A percentile compares a stretch with the other conserved stretches of the same genome.
These are phyloP conservation scores for Conticribra weissflogii DNA, from an alignment of 108 stramenopile species.

Conservation along the genomic window DNA sequence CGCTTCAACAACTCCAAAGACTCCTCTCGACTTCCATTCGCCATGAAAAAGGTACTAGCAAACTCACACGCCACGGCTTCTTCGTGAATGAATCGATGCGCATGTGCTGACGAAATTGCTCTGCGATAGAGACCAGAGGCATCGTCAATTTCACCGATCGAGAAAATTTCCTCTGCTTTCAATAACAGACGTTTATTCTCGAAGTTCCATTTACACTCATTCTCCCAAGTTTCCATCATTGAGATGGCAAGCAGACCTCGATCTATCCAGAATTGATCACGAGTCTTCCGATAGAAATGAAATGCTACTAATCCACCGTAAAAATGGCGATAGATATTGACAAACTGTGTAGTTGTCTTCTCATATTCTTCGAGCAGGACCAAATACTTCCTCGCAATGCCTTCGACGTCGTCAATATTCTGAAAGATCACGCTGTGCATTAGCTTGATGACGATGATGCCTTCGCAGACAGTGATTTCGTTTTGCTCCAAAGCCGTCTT, in stretches of 20 bases:
- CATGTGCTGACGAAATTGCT: too few relatives aligned
- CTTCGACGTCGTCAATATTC: background rate
- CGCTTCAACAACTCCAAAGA: too few relatives aligned
- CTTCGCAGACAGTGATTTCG: slow-evolving; percentile 4
- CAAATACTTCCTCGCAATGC: background rate
- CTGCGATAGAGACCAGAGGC: too few relatives aligned
- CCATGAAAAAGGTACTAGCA: too few relatives aligned
- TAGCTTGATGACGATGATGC: slow-evolving; percentile 3
- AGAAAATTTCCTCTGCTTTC: slow-evolving; percentile 11
- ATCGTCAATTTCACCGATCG: slow-evolving; percentile 10
- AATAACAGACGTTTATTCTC: slow-evolving; percentile 17
- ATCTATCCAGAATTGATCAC: slow-evolving; percentile 8
- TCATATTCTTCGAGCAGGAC: background rate
- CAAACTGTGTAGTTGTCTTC: background rate
- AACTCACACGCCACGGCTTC: too few relatives aligned
- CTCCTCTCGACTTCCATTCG: too few relatives aligned
- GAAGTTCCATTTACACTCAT: slow-evolving; percentile 9
- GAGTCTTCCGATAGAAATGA: slow-evolving; percentile 9
- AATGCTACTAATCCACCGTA: slow-evolving; percentile 8
- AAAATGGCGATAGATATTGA: slow-evolving; percentile 10
- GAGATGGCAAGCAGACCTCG: background rate
- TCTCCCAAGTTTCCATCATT: slow-evolving; percentile 8
- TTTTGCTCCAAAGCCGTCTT: background rate
- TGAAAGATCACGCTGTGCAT: slow-evolving; percentile 15
- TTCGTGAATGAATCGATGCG: too few relatives aligned